phyloP scores from a whole-genome alignment of 805 yeast species.

The Candida boleticola region DNA sequence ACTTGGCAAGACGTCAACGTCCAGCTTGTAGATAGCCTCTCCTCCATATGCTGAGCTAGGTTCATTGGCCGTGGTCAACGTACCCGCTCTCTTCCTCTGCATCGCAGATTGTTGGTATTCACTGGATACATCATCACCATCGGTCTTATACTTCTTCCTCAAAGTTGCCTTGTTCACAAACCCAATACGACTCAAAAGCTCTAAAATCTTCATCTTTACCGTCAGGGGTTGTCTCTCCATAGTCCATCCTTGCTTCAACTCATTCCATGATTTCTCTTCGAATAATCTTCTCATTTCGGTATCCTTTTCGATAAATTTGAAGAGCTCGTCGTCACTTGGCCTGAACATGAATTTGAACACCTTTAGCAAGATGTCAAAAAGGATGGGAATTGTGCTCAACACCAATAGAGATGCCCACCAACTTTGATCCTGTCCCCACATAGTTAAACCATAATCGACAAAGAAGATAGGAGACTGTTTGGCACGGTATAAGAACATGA shows the following conservation, averaged over 20 bases:
- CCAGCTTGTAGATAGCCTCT: conserved; percentile 20
- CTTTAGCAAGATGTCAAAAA: conserved; percentile 65
- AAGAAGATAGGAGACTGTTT: conserved; percentile 60
- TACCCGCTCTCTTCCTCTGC: conserved; percentile 48
- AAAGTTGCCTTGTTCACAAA: background rate
- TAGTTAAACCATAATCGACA: conserved; percentile 67
- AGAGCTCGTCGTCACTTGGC: conserved; percentile 77
- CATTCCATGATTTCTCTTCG: conserved; percentile 70
- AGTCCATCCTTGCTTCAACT: conserved; percentile 77
- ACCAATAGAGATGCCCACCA: conserved; percentile 83
- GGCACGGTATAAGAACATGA: conserved; percentile 63
- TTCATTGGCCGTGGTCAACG: conserved; percentile 46
- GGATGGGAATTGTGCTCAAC: conserved; percentile 54
- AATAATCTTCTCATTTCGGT: conserved; percentile 61
- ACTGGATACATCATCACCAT: background rate
- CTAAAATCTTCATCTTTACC: conserved; percentile 4
- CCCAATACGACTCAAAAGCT: conserved; percentile 12
- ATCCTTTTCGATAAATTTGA: conserved; percentile 74
- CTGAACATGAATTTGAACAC: conserved; percentile 51
- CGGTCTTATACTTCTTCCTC: background rate
- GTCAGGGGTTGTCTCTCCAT: conserved; percentile 50
- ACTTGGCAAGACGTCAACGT: conserved; percentile 66
- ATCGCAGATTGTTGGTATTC: conserved; percentile 7
- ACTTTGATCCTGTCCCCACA: conserved; percentile 75
- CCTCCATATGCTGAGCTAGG: conserved; percentile 49